Evolutionary conservation across 164 flowering plant genomes (phyloP).

Genomic region (Umbellularia californica): DNA sequence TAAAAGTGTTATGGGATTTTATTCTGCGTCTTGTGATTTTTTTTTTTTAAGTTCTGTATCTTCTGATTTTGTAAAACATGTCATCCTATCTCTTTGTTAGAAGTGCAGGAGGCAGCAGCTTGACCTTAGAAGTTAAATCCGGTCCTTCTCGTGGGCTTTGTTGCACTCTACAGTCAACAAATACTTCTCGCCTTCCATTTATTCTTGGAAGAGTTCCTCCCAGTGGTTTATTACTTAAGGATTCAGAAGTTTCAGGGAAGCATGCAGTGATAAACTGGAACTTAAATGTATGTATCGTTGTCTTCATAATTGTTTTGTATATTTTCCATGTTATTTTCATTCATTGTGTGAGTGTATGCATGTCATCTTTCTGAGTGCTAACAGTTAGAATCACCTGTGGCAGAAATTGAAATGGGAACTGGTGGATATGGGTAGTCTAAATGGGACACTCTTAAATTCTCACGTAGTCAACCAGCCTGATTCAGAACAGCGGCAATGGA

Average conservation of each 20-base stretch:
- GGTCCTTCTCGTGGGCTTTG: conserved; percentile 75
- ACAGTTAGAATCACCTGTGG: conserved; percentile 12
- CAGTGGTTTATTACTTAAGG: conserved; percentile 64
- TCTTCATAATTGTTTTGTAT: conserved; percentile 1
- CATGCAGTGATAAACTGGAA: conserved; percentile 95
- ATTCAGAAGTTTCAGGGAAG: conserved; percentile 93
- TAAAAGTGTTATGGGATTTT: not conserved
- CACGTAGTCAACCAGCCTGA: conserved; percentile 49
- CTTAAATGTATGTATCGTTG: conserved; percentile 36
- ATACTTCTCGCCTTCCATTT: conserved; percentile 60
- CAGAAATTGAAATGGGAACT: conserved; percentile 96
- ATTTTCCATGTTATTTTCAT: not conserved
- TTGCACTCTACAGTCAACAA: conserved; percentile 47
- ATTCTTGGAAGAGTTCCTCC: conserved; percentile 92
- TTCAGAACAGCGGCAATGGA: conserved; percentile 72
- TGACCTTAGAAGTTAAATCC: conserved; percentile 76
- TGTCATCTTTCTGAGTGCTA: not conserved
- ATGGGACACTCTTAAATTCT: conserved; percentile 85
- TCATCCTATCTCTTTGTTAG: conserved; percentile 62
- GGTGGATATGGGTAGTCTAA: conserved; percentile 94
- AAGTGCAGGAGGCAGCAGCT: conserved; percentile 92
- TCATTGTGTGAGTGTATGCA: not conserved
- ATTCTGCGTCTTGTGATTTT: not conserved
- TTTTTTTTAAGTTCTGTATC: not conserved
- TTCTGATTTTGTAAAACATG: conserved; percentile 43